Base-by-base conservation (phyloP, 2,329 filamentous ascomycete species). In the Hansfordia pulvinata region DNA sequence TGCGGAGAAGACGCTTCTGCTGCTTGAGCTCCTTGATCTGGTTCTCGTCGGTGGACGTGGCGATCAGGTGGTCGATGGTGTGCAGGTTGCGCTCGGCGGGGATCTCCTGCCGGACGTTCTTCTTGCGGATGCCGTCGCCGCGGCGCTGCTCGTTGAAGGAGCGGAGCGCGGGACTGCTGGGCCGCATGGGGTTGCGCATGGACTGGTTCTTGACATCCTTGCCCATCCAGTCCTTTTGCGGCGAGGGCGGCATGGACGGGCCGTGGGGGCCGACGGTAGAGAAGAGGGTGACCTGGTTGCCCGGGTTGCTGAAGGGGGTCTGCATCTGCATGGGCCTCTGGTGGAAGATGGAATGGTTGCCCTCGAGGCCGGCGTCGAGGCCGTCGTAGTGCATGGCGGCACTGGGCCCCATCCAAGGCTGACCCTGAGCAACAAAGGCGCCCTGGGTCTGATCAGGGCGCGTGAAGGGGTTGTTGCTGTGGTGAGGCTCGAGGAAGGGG, bases 1-100 rank as follows among this genome's bases (percentile, higher is more conserved):
- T 98, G 46, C 90, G 73, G 36, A 98, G 64, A 35, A 98, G 64
- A 34, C 90, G 77, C 66, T 96, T 96, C 56, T 94, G 90, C 52
- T 93, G 85, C 70, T 98, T 98, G 45, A 98, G 68, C 59, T 96
- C 86, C 66, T 93, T 96, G 61, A 93, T 81, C 60, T 93, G 79
- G 38, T 90, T 76, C 46, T 96, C 88, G 52, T 92, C 79, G 30
- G 73, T 84, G 19, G 84, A 88, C 54, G 83, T 76, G 28, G 77
- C 68, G 53, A 98, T 96, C 46, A 96, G 67, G 34, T 83, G 69
- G 53, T 98, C 90, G 55, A 98, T 96, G 58, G 92, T 96, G 62
- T 71, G 76, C 41, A 98, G 70, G 46, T 86, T 96, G 35, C 86
- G 74, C 58, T 94, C 90, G 23, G 82, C 76, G 8, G 90, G 90